phyloP scores from a whole-genome alignment of 2,329 filamentous ascomycete species.

The Xylariomycetidae sp. region DNA sequence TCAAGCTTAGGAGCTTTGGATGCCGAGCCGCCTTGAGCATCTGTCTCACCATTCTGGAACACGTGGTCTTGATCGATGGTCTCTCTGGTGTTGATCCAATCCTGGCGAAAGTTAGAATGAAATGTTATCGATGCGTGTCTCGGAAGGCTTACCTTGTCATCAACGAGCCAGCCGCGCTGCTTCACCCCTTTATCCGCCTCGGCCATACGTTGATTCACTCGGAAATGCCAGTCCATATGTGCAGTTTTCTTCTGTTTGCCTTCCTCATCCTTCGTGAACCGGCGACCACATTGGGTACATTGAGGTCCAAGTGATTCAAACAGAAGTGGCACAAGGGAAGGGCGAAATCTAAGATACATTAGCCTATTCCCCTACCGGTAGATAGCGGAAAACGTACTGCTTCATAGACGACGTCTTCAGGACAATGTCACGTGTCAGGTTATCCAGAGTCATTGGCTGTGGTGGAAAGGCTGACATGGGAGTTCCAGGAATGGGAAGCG shows the following conservation, averaged over 20 bases:
- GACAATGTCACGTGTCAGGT: conserved; percentile 44
- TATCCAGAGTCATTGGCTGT: conserved; percentile 26
- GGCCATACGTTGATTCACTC: conserved; percentile 81
- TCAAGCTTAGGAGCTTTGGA: conserved; percentile 53
- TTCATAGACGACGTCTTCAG: conserved; percentile 68
- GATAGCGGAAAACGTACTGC: conserved; percentile 49
- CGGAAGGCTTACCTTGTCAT: conserved; percentile 63
- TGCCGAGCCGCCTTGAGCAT: conserved; percentile 32
- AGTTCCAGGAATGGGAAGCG: conserved; percentile 31
- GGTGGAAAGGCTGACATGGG: conserved; percentile 22
- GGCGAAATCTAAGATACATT: conserved; percentile 55
- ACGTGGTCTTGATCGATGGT: conserved; percentile 62
- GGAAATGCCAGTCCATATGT: conserved; percentile 98
- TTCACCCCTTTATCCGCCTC: conserved; percentile 83
- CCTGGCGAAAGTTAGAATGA: conserved; percentile 43
- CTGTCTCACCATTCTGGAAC: conserved; percentile 30
- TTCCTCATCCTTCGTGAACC: conserved; percentile 72
- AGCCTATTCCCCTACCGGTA: conserved; percentile 10
- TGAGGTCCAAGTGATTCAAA: conserved; percentile 81
- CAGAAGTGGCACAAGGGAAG: conserved; percentile 66
- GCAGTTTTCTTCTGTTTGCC: conserved; percentile 82
- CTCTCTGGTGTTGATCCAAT: conserved; percentile 87
- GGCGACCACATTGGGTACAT: conserved; percentile 85
- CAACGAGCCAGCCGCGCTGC: conserved; percentile 92
- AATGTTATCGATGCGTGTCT: neutral